Evolutionary conservation across 208 protist genomes (phyloP).

Genomic region (Herpetomonas samuelpessoai): DNA sequence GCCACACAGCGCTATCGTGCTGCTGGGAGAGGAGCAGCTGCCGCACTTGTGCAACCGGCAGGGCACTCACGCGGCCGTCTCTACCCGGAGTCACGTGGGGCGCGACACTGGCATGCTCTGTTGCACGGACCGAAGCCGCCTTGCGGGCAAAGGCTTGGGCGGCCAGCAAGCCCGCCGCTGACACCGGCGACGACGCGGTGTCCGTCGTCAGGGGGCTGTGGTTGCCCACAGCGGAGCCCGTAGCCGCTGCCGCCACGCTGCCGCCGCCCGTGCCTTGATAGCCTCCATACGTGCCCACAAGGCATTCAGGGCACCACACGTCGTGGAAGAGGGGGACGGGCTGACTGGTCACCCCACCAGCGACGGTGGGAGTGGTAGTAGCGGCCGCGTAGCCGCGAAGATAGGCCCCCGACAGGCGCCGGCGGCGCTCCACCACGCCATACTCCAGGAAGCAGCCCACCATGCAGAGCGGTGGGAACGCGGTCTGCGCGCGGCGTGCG

Average conservation of each 20-base stretch:
- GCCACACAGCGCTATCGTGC: background rate
- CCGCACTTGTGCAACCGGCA: background rate
- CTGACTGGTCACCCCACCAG: background rate
- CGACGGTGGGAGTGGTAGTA: background rate
- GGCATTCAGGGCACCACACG: background rate
- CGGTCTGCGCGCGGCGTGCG: conserved; percentile 17
- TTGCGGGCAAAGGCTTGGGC: background rate
- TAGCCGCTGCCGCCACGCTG: background rate
- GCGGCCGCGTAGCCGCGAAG: conserved; percentile 8
- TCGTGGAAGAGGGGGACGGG: background rate
- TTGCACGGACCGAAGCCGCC: too few relatives aligned
- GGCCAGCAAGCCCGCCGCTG: background rate
- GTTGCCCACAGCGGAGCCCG: background rate
- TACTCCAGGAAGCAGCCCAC: conserved; percentile 65
- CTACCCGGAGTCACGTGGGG: too few relatives aligned
- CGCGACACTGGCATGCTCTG: too few relatives aligned
- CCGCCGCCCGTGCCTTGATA: background rate
- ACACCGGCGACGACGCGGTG: background rate
- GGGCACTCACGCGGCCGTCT: background rate
- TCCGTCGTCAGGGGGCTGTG: background rate
- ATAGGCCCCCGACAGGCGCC: conserved; percentile 36
- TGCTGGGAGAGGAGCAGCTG: background rate
- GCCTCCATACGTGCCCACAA: background rate
- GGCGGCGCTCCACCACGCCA: conserved; percentile 55
- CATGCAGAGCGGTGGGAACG: conserved; percentile 67